A percentile compares a stretch with the other conserved stretches of the same genome.
Conservation (phyloP, 2,329 filamentous ascomycete genomes). For the Aspergillus calidoustus region DNA sequence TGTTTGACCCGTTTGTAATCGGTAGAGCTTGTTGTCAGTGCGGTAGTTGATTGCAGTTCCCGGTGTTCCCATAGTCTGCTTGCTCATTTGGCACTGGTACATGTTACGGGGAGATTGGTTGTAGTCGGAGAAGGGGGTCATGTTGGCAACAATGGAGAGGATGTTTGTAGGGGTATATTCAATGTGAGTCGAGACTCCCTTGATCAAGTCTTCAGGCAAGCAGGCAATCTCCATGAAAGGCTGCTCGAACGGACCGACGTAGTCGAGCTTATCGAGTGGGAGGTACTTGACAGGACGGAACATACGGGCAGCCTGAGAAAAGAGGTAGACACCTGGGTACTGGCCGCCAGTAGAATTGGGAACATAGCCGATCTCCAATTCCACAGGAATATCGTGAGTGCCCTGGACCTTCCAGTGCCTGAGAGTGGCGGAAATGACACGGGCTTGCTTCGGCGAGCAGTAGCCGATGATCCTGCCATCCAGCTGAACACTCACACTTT, state of each 20-base stretch:
- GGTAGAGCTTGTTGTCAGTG: constrained; percentile 97
- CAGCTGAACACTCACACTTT: constrained; percentile 86
- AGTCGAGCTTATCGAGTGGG: constrained; percentile 82
- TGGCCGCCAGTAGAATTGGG: constrained; percentile 89
- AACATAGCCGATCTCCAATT: constrained; percentile 91
- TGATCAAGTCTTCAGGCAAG: constrained; percentile 81
- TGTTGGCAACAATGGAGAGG: constrained; percentile 94
- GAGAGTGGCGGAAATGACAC: constrained; percentile 80
- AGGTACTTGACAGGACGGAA: constrained; percentile 91
- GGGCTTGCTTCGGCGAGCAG: constrained; percentile 83
- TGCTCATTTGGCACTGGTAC: constrained; percentile 99
- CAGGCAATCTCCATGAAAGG: constrained; percentile 98
- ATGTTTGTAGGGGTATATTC: constrained; percentile 96
- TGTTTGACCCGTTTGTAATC: constrained; percentile 92
- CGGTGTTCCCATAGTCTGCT: constrained; percentile 98
- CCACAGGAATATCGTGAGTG: constrained; percentile 74
- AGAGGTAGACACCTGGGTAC: constrained; percentile 94
- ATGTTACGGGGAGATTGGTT: constrained; percentile 99
- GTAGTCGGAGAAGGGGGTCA: constrained; percentile 98
- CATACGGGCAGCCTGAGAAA: constrained; percentile 84
- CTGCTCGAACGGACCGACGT: constrained; percentile 91
- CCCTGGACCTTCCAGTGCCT: constrained; percentile 96
- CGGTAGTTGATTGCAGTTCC: constrained; percentile 82
- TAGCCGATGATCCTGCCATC: constrained; percentile 90
- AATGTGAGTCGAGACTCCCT: constrained; percentile 90